A percentile compares a stretch with the other conserved stretches of the same genome.
Evolutionary conservation across 2,329 filamentous ascomycete genomes (phyloP).

Genomic region (Colletotrichum liaoningense): DNA sequence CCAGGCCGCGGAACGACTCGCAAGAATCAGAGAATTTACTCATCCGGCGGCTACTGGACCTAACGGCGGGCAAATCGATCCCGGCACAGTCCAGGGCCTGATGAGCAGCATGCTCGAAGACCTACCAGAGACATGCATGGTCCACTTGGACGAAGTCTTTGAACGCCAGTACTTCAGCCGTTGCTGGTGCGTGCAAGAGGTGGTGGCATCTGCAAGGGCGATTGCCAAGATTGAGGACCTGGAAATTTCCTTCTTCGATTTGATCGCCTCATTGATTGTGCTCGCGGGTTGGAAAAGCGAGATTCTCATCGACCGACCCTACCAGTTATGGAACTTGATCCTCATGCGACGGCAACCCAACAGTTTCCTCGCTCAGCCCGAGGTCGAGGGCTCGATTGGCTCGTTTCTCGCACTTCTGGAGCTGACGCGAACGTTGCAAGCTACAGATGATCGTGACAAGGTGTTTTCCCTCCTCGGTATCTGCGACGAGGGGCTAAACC

Average conservation of each 20-base stretch:
- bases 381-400: constrained; percentile 18
- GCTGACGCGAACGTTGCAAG: constrained; percentile 24
- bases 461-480: constrained; percentile 25
- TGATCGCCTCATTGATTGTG: constrained; percentile 6
- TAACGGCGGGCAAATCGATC: not conserved
- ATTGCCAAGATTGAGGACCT: constrained; percentile 30
- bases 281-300: constrained; percentile 5
- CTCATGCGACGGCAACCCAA: constrained; percentile 15
- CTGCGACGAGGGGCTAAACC: constrained; percentile 27
- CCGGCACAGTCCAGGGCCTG: not conserved
- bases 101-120: constrained; percentile 17
- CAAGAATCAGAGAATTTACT: constrained; percentile 22
- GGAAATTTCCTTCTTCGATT: constrained; percentile 31
- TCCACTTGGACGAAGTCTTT: constrained; percentile 15
- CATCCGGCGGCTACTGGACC: not conserved
- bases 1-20: constrained; percentile 18
- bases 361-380: not conserved
- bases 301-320: constrained; percentile 1
- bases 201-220: constrained; percentile 18
- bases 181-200: constrained; percentile 31
- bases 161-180: constrained; percentile 24
- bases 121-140: constrained; percentile 18
- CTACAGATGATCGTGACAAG: constrained; percentile 28
- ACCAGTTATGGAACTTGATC: constrained; percentile 27
- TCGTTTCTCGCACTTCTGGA: constrained; percentile 25